Evolutionary conservation across 2,329 filamentous ascomycete species (phyloP).

Genomic region (Chaetomium sp.): DNA sequence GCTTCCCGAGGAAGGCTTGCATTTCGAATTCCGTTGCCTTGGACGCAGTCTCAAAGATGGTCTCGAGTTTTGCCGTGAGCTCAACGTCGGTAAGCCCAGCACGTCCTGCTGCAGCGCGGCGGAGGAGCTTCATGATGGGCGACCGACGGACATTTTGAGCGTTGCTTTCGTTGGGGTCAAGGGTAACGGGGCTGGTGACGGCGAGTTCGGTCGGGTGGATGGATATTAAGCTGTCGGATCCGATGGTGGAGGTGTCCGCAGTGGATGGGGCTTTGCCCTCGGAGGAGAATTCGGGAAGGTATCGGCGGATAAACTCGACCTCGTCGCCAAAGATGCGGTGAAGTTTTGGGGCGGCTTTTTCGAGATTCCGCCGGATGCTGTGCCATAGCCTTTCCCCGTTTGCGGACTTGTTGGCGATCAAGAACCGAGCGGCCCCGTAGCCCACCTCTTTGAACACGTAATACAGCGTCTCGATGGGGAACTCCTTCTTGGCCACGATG

Average conservation of each 20-base stretch:
- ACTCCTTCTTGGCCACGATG: constrained; percentile 20
- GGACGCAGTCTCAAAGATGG: constrained; percentile 12
- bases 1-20: constrained; percentile 18
- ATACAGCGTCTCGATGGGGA: constrained; percentile 23
- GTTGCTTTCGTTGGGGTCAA: constrained; percentile 19
- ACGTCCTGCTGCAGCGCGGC: constrained; percentile 18
- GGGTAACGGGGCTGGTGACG: neutral
- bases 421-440: constrained; percentile 23
- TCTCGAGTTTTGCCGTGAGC: constrained; percentile 17
- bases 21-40: constrained; percentile 17
- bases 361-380: constrained; percentile 22
- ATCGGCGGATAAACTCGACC: constrained; percentile 23
- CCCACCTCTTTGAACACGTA: constrained; percentile 23
- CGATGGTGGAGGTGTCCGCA: constrained; percentile 20
- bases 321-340: constrained; percentile 25
- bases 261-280: constrained; percentile 20
- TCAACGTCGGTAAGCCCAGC: constrained; percentile 17
- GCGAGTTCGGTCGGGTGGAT: constrained; percentile 12
- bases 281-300: constrained; percentile 23
- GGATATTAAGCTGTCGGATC: constrained; percentile 19
- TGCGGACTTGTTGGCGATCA: constrained; percentile 22
- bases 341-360: constrained; percentile 19
- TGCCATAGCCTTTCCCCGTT: constrained; percentile 22
- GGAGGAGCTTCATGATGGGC: constrained; percentile 23
- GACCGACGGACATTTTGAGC: constrained; percentile 19